Conservation (phyloP, 495 filamentous ascomycete species). For the Staphylotrichum longicolle region DNA sequence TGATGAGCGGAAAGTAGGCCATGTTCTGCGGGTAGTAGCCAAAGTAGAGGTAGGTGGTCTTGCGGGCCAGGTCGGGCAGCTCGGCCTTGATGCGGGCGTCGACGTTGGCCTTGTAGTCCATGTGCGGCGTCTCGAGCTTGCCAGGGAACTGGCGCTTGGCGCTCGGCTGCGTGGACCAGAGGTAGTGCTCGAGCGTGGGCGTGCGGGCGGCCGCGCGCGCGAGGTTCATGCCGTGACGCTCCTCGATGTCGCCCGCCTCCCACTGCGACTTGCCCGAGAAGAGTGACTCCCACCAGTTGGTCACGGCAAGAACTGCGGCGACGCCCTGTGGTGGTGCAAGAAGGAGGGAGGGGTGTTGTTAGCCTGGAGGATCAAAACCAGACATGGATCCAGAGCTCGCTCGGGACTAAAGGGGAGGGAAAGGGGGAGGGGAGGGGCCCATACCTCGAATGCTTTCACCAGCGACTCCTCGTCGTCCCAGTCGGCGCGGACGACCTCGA, state of each 20-base stretch:
- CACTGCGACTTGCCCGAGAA: conserved; percentile 12
- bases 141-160: conserved; percentile 27
- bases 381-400: neutral
- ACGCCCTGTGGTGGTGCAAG: conserved; percentile 5
- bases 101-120: conserved; percentile 36
- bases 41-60: conserved; percentile 40
- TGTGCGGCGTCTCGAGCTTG: conserved; percentile 32
- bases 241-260: conserved; percentile 19
- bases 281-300: conserved; percentile 21
- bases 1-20: conserved; percentile 16
- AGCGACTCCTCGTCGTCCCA: conserved; percentile 24
- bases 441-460: conserved; percentile 14
- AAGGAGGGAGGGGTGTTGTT: neutral
- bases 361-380: neutral
- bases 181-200: conserved; percentile 43
- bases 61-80: conserved; percentile 23
- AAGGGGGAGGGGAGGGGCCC: too few species aligned
- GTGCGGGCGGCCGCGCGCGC: conserved; percentile 42
- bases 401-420: too few species aligned
- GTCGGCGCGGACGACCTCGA: conserved; percentile 28
- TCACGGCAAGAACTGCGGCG: conserved; percentile 17
- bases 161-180: conserved; percentile 48
- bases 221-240: conserved; percentile 39
- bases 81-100: conserved; percentile 38
- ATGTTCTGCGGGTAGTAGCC: conserved; percentile 30